Conservation (phyloP, 805 yeast species). For the Zygoascus bituminiphila region DNA sequence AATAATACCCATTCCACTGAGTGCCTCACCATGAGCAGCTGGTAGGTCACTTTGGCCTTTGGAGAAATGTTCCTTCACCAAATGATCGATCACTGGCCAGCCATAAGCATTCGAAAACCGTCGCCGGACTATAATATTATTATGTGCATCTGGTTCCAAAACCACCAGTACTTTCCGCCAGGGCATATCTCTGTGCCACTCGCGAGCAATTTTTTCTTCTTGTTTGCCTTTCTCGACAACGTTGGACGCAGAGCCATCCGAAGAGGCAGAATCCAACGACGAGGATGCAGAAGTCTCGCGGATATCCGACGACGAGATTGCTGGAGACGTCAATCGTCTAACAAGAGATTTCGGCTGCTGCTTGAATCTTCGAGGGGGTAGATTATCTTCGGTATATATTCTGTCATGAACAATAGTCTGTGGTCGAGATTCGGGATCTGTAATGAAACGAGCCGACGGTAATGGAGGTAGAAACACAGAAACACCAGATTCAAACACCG, state of each 20-base stretch:
- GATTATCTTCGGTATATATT: constrained; percentile 53
- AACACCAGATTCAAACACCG: constrained; percentile 71
- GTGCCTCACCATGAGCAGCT: not conserved
- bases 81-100: constrained; percentile 84
- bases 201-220: constrained; percentile 79
- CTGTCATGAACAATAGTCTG: constrained; percentile 75
- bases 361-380: constrained; percentile 46
- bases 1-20: not conserved
- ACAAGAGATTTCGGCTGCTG: constrained; percentile 5
- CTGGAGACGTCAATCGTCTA: not conserved
- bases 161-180: constrained; percentile 91
- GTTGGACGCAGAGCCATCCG: constrained; percentile 1
- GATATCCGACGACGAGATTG: not conserved
- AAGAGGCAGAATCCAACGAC: not conserved
- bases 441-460: constrained; percentile 60
- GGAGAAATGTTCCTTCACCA: constrained; percentile 57
- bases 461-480: constrained; percentile 71
- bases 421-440: constrained; percentile 57
- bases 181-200: constrained; percentile 73
- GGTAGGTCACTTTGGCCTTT: not conserved
- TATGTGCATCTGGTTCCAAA: constrained; percentile 89
- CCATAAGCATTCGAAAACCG: constrained; percentile 90
- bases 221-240: constrained; percentile 31
- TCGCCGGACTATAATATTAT: constrained; percentile 82
- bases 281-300: not conserved